Percentiles rank a stretch among this genome's conserved stretches.
These are phyloP conservation scores for Russula earlei DNA, from an alignment of 768 basidiomycete species.

Conservation along the genomic window DNA sequence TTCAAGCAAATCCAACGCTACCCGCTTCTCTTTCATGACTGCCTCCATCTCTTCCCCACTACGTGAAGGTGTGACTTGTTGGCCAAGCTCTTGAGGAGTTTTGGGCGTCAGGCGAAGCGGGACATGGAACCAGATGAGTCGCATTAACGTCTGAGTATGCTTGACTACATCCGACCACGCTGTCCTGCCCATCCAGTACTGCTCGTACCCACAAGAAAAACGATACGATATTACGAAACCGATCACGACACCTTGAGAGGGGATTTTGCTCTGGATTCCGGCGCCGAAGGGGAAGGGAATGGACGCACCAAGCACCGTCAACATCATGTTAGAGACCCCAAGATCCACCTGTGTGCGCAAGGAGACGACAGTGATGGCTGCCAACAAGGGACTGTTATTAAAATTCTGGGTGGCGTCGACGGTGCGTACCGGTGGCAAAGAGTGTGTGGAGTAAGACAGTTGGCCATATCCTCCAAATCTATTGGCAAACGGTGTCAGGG, in stretches of 20 bases:
- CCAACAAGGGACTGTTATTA: not conserved
- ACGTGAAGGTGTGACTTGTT: constrained; percentile 26
- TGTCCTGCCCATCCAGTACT: constrained; percentile 49
- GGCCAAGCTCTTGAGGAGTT: constrained; percentile 29
- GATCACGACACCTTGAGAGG: constrained; percentile 45
- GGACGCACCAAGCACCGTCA: constrained; percentile 3
- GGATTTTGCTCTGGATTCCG: not conserved
- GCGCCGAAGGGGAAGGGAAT: no score
- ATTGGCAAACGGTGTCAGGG: not conserved
- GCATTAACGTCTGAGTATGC: constrained; percentile 38
- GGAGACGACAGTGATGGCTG: not conserved
- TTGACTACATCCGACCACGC: constrained; percentile 50
- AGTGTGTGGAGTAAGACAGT: constrained; percentile 52
- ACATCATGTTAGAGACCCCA: not conserved
- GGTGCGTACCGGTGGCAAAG: constrained; percentile 39
- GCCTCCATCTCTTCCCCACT: constrained; percentile 36
- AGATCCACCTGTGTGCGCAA: not conserved
- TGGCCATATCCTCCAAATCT: constrained; percentile 59
- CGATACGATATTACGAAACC: constrained; percentile 53
- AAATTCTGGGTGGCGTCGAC: not conserved
- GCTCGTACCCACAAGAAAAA: constrained; percentile 43
- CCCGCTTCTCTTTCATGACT: constrained; percentile 52
- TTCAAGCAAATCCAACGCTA: constrained; percentile 49
- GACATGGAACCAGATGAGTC: constrained; percentile 55
- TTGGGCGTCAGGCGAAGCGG: constrained; percentile 39